Conservation (phyloP, 2,329 filamentous ascomycete genomes). For the Davidsoniella eucalypti region DNA sequence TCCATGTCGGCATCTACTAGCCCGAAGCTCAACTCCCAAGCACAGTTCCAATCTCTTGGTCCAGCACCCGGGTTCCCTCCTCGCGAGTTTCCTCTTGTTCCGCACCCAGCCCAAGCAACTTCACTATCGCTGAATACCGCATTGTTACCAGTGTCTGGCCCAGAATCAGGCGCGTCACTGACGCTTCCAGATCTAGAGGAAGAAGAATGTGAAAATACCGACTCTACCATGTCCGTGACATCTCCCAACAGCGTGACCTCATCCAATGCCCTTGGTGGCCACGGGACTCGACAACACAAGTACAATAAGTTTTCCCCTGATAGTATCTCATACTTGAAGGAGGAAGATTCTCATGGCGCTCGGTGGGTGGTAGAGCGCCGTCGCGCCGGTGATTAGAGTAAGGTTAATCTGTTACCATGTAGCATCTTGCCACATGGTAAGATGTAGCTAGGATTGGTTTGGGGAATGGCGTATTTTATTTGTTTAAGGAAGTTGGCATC, state of each 20-base stretch:
- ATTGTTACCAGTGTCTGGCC: conserved; percentile 21
- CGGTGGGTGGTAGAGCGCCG: too few species aligned
- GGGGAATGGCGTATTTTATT: too few species aligned
- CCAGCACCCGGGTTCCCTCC: background rate
- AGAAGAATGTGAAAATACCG: background rate
- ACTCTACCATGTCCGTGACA: too few species aligned
- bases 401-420: too few species aligned
- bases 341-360: conserved; percentile 30
- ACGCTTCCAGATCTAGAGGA: conserved; percentile 2
- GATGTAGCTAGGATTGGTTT: too few species aligned
- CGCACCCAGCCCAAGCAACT: background rate
- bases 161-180: conserved; percentile 13
- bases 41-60: background rate
- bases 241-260: too few species aligned
- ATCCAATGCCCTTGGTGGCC: too few species aligned
- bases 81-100: conserved; percentile 5
- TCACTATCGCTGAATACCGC: background rate
- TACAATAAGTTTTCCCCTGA: conserved; percentile 40
- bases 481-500: too few species aligned
- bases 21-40: background rate
- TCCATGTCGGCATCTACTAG: background rate
- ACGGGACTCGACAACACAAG: conserved; percentile 25
- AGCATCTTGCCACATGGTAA: too few species aligned
- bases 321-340: conserved; percentile 51
- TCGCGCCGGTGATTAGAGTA: too few species aligned